Percentiles rank a stretch among this genome's conserved stretches.
These are phyloP conservation scores for Fusarium brevicatenulatum DNA, from an alignment of 2,329 filamentous ascomycete species.

Conservation along the genomic window DNA sequence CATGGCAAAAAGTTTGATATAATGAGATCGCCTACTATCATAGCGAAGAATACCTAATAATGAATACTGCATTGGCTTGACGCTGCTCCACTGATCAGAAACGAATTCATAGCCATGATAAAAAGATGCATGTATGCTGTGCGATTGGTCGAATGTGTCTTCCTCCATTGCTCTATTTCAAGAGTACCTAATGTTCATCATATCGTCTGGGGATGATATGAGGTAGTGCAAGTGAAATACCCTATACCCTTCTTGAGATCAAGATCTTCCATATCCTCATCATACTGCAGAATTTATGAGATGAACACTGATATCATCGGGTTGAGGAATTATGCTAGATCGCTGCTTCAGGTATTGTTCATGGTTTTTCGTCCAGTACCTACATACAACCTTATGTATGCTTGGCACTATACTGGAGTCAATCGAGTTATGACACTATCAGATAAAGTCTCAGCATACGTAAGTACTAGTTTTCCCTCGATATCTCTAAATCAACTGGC, in stretches of 20 bases:
- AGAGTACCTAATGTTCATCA: neutral
- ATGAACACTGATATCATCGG: neutral
- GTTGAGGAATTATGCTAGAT: neutral
- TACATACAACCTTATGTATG: neutral
- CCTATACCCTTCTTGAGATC: neutral
- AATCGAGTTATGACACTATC: neutral
- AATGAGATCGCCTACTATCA: neutral
- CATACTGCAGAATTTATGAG: neutral
- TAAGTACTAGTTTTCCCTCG: too few species aligned
- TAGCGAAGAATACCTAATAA: neutral
- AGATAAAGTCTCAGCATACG: neutral
- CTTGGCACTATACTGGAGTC: neutral
- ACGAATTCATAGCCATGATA: too few species aligned
- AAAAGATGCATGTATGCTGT: neutral
- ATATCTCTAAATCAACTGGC: neutral
- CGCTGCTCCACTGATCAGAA: neutral
- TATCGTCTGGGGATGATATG: neutral
- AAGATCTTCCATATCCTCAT: neutral
- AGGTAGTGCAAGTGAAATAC: neutral
- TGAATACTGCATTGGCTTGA: neutral
- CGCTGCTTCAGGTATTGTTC: neutral
- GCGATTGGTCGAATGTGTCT: too few species aligned
- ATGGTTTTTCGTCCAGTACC: too few species aligned
- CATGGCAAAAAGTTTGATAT: neutral
- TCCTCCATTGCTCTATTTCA: neutral